A percentile compares a stretch with the other conserved stretches of the same genome.
These are phyloP conservation scores for Rosa chinensis DNA, from an alignment of 306 rosid genomes.

Conservation along the genomic window DNA sequence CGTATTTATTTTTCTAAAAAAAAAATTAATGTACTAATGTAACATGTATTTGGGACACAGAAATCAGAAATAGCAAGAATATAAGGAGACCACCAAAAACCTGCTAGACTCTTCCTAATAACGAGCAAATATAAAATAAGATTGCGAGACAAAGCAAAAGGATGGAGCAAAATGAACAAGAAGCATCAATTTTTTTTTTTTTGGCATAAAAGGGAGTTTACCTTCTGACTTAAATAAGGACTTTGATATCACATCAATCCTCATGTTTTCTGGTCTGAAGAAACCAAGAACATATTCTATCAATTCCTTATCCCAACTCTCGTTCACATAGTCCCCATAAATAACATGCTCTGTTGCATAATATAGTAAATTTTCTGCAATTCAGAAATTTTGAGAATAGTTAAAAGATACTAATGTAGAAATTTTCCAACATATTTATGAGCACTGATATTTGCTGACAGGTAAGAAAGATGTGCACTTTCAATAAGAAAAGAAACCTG, in stretches of 20 bases:
- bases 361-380: conserved; percentile 65
- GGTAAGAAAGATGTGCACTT: neutral
- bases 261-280: conserved; percentile 90
- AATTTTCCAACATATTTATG: neutral
- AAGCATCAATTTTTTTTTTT: too few relatives aligned
- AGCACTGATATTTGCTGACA: neutral
- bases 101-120: neutral
- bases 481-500: conserved; percentile 53
- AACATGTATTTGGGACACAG: neutral
- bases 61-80: neutral
- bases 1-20: neutral
- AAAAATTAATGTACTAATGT: too few relatives aligned
- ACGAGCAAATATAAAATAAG: too few relatives aligned
- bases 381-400: conserved; percentile 29
- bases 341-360: conserved; percentile 87
- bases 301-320: conserved; percentile 76
- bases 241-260: conserved; percentile 81
- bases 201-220: conserved; percentile 18
- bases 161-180: too few relatives aligned
- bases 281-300: too few relatives aligned
- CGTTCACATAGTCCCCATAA: conserved; percentile 73
- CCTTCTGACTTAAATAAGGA: conserved; percentile 56
- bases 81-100: neutral
- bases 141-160: too few relatives aligned
- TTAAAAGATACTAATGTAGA: neutral